A percentile compares a stretch with the other conserved stretches of the same genome.
These are phyloP conservation scores for Groenewaldozyma auringiensis DNA, from an alignment of 1,139 yeast genomes.

Conservation along the genomic window DNA sequence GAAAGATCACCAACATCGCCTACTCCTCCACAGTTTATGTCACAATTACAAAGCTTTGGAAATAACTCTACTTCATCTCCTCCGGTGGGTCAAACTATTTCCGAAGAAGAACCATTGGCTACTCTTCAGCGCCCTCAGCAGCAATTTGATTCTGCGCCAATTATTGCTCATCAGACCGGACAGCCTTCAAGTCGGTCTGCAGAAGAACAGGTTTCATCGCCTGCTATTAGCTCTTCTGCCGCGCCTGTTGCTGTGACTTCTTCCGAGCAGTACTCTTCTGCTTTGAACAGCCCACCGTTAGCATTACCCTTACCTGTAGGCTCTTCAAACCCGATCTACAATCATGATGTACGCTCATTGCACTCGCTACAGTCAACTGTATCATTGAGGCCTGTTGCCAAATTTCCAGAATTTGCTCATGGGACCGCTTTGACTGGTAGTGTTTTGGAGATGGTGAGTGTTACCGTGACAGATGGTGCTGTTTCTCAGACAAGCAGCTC, in stretches of 20 bases:
- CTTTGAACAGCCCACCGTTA: neutral
- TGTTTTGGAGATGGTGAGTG: constrained; percentile 74
- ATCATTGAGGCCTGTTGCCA: constrained; percentile 25
- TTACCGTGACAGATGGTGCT: constrained; percentile 59
- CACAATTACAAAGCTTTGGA: constrained; percentile 20
- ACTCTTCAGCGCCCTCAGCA: constrained; percentile 2
- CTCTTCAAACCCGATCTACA: constrained; percentile 6
- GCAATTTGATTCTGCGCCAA: neutral
- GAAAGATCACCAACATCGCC: constrained; percentile 4
- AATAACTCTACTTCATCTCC: constrained; percentile 2
- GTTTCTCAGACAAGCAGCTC: constrained; percentile 51
- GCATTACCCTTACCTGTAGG: constrained; percentile 1
- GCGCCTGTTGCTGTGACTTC: constrained; percentile 3
- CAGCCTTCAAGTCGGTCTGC: neutral
- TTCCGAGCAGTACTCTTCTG: neutral
- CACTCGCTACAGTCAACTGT: constrained; percentile 18
- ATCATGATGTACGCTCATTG: constrained; percentile 18
- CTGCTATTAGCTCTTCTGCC: constrained; percentile 5
- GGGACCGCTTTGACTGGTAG: constrained; percentile 62
- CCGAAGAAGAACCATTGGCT: constrained; percentile 8
- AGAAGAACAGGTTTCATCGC: constrained; percentile 4
- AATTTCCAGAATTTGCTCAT: constrained; percentile 48
- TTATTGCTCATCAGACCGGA: constrained; percentile 6
- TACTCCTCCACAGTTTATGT: constrained; percentile 15
- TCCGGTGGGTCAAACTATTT: constrained; percentile 6